Conservation (phyloP, 1,284 basidiomycete species). For the Tylopilus sp. region DNA sequence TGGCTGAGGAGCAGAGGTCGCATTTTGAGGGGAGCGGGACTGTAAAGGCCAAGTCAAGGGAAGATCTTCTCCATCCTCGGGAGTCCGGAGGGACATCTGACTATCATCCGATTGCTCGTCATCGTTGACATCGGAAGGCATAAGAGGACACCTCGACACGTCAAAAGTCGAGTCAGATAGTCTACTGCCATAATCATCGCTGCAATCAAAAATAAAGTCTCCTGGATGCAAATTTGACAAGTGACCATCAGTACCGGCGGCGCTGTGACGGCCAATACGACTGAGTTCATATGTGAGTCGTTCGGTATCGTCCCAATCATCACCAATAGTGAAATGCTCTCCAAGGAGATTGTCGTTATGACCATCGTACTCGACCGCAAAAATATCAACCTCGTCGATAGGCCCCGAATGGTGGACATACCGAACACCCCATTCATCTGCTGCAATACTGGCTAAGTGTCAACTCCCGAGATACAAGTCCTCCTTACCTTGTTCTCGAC, state of each 20-base stretch:
- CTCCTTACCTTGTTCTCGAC: slow-evolving; percentile 23
- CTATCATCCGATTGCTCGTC: slow-evolving; percentile 32
- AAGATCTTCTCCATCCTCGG: slow-evolving; percentile 26
- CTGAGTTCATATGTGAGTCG: slow-evolving; percentile 23
- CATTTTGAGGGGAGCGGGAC: neutral
- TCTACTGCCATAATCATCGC: slow-evolving; percentile 3
- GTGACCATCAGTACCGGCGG: neutral
- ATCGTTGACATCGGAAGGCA: slow-evolving; percentile 30
- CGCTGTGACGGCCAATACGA: neutral
- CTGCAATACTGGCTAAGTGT: slow-evolving; percentile 18
- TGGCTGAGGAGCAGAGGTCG: neutral
- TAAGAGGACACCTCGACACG: slow-evolving; percentile 20
- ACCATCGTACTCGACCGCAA: slow-evolving; percentile 26
- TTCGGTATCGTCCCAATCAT: slow-evolving; percentile 30
- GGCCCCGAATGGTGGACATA: slow-evolving; percentile 3
- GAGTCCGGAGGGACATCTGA: slow-evolving; percentile 26
- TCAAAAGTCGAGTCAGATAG: slow-evolving; percentile 23
- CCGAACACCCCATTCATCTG: slow-evolving; percentile 35
- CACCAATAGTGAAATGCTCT: slow-evolving; percentile 23
- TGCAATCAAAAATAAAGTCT: slow-evolving; percentile 7
- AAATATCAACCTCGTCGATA: slow-evolving; percentile 21
- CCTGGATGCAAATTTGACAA: slow-evolving; percentile 7
- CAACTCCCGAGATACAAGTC: neutral
- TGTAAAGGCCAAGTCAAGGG: slow-evolving; percentile 5
- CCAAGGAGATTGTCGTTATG: slow-evolving; percentile 28